Evolutionary conservation across 2,329 filamentous ascomycete genomes (phyloP).

Genomic region (Helotiales sp.): DNA sequence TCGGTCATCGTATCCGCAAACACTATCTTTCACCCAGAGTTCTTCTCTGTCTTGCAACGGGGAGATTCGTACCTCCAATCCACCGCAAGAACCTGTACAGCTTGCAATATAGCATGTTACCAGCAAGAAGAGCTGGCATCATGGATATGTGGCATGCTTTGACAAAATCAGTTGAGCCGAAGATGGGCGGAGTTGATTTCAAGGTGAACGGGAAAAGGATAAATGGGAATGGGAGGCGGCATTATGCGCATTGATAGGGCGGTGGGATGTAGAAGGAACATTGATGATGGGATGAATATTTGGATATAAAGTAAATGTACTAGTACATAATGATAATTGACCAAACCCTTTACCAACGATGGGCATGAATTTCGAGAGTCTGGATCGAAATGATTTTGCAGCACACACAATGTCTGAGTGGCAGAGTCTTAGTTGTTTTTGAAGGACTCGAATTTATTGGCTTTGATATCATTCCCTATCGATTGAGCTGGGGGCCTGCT

Average conservation of each 20-base stretch:
- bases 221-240: constrained; percentile 23
- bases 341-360: too few relatives aligned
- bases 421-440: too few relatives aligned
- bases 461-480: too few relatives aligned
- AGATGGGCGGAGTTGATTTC: constrained; percentile 12
- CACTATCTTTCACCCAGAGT: constrained; percentile 92
- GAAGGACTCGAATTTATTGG: too few relatives aligned
- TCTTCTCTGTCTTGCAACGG: constrained; percentile 82
- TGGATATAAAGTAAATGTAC: constrained; percentile 18
- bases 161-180: constrained; percentile 22
- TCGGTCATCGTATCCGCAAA: constrained; percentile 86
- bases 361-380: too few relatives aligned
- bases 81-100: constrained; percentile 94
- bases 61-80: constrained; percentile 91
- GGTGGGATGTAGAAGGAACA: not conserved
- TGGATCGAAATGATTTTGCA: too few relatives aligned
- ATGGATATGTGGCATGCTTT: constrained; percentile 73
- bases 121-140: constrained; percentile 75
- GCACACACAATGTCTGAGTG: too few relatives aligned
- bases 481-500: not conserved
- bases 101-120: constrained; percentile 97
- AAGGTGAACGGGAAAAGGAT: constrained; percentile 24
- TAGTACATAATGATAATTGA: constrained; percentile 13
- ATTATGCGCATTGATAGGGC: constrained; percentile 18
- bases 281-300: constrained; percentile 15